Percentiles rank a stretch among this genome's conserved stretches.
phyloP scores from a whole-genome alignment of 768 basidiomycete genomes.

The Podaxis sp. region DNA sequence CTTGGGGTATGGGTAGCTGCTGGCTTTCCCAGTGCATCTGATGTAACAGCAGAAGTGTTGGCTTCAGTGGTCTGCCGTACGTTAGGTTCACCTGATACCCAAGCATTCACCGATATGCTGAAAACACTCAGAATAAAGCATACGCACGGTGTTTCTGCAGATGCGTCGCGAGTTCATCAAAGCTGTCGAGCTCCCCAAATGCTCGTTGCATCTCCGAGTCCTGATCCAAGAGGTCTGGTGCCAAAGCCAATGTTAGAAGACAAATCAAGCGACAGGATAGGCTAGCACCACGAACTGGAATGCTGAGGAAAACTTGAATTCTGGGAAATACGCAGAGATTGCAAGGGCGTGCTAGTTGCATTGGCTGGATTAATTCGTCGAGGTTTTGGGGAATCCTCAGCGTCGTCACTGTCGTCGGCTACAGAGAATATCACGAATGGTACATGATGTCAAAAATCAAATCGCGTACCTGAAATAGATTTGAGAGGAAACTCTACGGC shows the following conservation, averaged over 20 bases:
- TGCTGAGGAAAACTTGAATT: slow-evolving; percentile 47
- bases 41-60: not conserved
- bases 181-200: slow-evolving; percentile 55
- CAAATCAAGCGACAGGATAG: slow-evolving; percentile 1
- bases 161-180: slow-evolving; percentile 35
- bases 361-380: slow-evolving; percentile 40
- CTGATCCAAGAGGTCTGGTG: slow-evolving; percentile 60
- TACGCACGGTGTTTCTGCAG: slow-evolving; percentile 8
- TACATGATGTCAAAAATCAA: not conserved
- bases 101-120: slow-evolving; percentile 2
- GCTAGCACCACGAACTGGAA: slow-evolving; percentile 44
- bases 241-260: slow-evolving; percentile 14
- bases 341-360: slow-evolving; percentile 55
- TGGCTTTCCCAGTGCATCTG: not conserved
- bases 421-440: not conserved
- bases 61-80: not conserved
- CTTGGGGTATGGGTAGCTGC: not conserved
- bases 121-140: slow-evolving; percentile 14
- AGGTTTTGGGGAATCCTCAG: slow-evolving; percentile 37
- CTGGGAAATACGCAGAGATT: slow-evolving; percentile 53
- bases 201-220: slow-evolving; percentile 73
- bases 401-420: slow-evolving; percentile 37
- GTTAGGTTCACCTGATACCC: not conserved
- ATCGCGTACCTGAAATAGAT: slow-evolving; percentile 10
- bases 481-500: slow-evolving; percentile 11